Conservation (phyloP, 495 filamentous ascomycete species). For the Staphylotrichum tortipilum region DNA sequence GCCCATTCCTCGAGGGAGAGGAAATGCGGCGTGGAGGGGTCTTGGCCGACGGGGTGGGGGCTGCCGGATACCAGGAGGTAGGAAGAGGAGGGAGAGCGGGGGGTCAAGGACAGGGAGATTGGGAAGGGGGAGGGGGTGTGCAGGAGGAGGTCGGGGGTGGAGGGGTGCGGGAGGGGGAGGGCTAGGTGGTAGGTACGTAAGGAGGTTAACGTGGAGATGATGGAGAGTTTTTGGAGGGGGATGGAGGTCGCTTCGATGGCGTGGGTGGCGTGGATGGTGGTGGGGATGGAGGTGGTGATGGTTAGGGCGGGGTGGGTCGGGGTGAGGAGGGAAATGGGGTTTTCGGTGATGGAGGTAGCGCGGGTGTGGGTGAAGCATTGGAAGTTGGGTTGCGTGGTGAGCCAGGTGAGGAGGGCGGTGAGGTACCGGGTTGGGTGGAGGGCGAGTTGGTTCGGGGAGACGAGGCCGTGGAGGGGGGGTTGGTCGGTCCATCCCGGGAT, state of each 20-base stretch:
- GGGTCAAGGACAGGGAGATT: constrained; percentile 43
- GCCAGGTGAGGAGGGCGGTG: constrained; percentile 40
- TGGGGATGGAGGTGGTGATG: constrained; percentile 37
- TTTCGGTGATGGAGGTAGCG: constrained; percentile 40
- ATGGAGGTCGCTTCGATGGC: constrained; percentile 49
- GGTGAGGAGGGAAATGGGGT: constrained; percentile 29
- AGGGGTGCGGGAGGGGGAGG: constrained; percentile 42
- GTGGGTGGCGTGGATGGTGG: constrained; percentile 39
- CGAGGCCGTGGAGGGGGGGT: constrained; percentile 39
- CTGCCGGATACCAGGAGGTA: constrained; percentile 51
- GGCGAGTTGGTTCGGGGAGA: constrained; percentile 44
- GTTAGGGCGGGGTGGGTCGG: constrained; percentile 32
- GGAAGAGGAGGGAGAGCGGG: constrained; percentile 44
- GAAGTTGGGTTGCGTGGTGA: constrained; percentile 44
- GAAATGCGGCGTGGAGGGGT: constrained; percentile 34
- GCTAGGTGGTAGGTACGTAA: constrained; percentile 51
- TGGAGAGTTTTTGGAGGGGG: constrained; percentile 46
- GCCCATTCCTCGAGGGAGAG: constrained; percentile 44
- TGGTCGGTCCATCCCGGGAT: constrained; percentile 39
- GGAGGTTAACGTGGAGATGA: constrained; percentile 44
- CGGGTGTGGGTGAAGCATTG: constrained; percentile 45
- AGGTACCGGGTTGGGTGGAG: constrained; percentile 53
- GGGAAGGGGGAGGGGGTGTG: constrained; percentile 48
- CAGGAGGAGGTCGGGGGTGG: constrained; percentile 44
- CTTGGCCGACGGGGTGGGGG: constrained; percentile 55